Evolutionary conservation across 805 yeast genomes (phyloP).

Genomic region (Starmerella stigmatis): DNA sequence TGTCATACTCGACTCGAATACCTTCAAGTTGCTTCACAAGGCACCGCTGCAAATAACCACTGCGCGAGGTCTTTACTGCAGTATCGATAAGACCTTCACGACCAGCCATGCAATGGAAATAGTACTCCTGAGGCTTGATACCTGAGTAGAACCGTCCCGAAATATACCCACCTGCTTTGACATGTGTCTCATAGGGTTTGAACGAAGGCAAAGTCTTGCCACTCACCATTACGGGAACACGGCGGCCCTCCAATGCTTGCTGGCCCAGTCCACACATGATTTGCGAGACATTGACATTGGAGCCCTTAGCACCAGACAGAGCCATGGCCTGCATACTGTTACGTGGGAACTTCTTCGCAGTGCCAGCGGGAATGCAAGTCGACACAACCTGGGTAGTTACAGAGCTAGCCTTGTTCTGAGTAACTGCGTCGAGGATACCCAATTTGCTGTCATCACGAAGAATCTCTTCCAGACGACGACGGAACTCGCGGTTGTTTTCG

Average conservation of each 20-base stretch:
- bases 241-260: slow-evolving; percentile 97
- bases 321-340: slow-evolving; percentile 99
- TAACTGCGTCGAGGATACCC: slow-evolving; percentile 89
- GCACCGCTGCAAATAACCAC: slow-evolving; percentile 98
- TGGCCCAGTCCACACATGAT: slow-evolving; percentile 99
- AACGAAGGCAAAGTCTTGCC: slow-evolving; percentile 96
- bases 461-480: slow-evolving; percentile 85
- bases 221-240: slow-evolving; percentile 98
- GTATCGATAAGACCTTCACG: slow-evolving; percentile 99
- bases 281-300: slow-evolving; percentile 95
- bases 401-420: slow-evolving; percentile 83
- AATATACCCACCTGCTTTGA: slow-evolving; percentile 97
- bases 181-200: slow-evolving; percentile 92
- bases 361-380: slow-evolving; percentile 90
- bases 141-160: slow-evolving; percentile 97
- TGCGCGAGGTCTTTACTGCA: slow-evolving; percentile 95
- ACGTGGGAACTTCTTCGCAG: slow-evolving; percentile 88
- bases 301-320: slow-evolving; percentile 97
- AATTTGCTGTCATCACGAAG: slow-evolving; percentile 85
- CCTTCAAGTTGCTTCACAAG: slow-evolving; percentile 96
- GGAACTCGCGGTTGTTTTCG: slow-evolving; percentile 61
- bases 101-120: slow-evolving; percentile 99
- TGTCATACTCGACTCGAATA: slow-evolving; percentile 86
- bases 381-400: slow-evolving; percentile 92
- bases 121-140: slow-evolving; percentile 95